phyloP scores from a whole-genome alignment of 1,284 basidiomycete genomes.

The Leucoagaricus sp. region DNA sequence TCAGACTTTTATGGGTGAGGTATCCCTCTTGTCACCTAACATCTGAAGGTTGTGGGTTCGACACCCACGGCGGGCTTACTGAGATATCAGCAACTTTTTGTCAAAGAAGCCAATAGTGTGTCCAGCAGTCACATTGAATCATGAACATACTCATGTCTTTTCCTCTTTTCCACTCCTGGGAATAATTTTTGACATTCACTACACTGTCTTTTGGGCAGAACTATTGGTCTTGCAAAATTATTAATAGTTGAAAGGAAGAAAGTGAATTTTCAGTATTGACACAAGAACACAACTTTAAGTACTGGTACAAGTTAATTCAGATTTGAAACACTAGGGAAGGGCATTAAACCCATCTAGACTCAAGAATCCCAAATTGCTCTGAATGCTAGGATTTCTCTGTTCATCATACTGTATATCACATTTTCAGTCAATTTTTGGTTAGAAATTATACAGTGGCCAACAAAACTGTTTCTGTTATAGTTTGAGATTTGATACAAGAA shows the following conservation, averaged over 20 bases:
- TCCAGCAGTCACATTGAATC: no score
- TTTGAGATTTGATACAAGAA: no score
- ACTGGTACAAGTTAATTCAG: background rate
- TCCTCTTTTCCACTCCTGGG: no score
- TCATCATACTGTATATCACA: conserved; percentile 62
- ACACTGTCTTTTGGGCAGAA: no score
- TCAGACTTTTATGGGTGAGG: conserved; percentile 15
- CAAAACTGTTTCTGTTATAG: no score
- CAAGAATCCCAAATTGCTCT: conserved; percentile 59
- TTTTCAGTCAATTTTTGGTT: conserved; percentile 63
- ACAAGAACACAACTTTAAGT: no score
- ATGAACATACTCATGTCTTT: background rate
- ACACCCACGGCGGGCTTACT: conserved; percentile 17
- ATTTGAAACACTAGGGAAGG: background rate
- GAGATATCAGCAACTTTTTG: no score
- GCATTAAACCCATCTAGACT: background rate
- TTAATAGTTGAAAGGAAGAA: no score
- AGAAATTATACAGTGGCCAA: conserved; percentile 60
- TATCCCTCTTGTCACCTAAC: background rate
- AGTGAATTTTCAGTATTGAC: no score
- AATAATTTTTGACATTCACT: no score
- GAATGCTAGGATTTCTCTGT: conserved; percentile 59
- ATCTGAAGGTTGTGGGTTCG: conserved; percentile 18
- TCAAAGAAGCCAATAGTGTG: no score
- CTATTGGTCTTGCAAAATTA: no score